Percentiles rank a stretch among this genome's conserved stretches.
These are phyloP conservation scores for Neurospora tetrasperma DNA, from an alignment of 495 filamentous ascomycete species.

Conservation along the genomic window DNA sequence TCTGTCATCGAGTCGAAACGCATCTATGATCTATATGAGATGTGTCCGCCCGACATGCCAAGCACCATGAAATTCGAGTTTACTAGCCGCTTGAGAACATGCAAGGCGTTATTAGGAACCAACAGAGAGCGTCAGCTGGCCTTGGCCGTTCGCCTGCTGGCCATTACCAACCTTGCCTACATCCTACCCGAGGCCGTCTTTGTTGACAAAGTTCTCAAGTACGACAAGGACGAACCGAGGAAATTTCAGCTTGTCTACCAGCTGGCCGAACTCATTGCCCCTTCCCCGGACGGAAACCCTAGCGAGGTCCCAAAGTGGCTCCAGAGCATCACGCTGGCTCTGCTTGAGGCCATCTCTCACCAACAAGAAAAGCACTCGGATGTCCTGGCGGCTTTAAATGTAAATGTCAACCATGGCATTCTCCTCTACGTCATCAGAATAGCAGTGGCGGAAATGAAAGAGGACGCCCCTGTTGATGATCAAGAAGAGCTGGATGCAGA, in stretches of 20 bases:
- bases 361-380: slow-evolving; percentile 69
- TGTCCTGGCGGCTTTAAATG: slow-evolving; percentile 74
- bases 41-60: slow-evolving; percentile 55
- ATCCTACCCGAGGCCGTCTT: slow-evolving; percentile 71
- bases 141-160: slow-evolving; percentile 70
- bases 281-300: slow-evolving; percentile 51
- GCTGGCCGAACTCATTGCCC: slow-evolving; percentile 79
- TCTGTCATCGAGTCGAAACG: slow-evolving; percentile 49
- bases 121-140: slow-evolving; percentile 60
- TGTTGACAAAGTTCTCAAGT: slow-evolving; percentile 71
- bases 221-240: slow-evolving; percentile 84
- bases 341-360: slow-evolving; percentile 71
- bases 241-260: slow-evolving; percentile 86
- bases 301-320: slow-evolving; percentile 56
- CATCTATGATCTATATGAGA: slow-evolving; percentile 57
- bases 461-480: slow-evolving; percentile 43
- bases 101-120: slow-evolving; percentile 62
- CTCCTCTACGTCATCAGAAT: slow-evolving; percentile 90
- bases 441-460: slow-evolving; percentile 68
- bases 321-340: slow-evolving; percentile 72
- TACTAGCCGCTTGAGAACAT: slow-evolving; percentile 70
- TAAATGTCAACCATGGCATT: slow-evolving; percentile 91
- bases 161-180: slow-evolving; percentile 87
- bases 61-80: slow-evolving; percentile 70
- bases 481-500: slow-evolving; percentile 54